Base-by-base conservation (phyloP, 1,284 basidiomycete genomes). In the Moesziomyces sp. region DNA sequence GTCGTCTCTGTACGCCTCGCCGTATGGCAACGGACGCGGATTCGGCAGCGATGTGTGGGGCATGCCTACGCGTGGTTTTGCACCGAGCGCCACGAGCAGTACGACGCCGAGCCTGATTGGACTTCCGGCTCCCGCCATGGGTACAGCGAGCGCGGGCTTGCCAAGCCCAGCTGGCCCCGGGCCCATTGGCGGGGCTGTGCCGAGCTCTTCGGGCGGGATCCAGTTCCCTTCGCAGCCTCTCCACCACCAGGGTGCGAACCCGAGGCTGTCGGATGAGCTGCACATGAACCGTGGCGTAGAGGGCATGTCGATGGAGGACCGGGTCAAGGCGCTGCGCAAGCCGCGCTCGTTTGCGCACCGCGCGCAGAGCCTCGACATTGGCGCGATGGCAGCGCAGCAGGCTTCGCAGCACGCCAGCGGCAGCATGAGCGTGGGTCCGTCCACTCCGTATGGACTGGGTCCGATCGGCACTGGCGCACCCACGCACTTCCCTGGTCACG, bases 31-130 rank as follows among this genome's bases (percentile, higher is more conserved):
- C 44, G 70, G 70, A 43, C 59, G 72, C 43, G 61, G 74, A 19
- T 59, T 79, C 51, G 76, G 69, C 56, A 79, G 78, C 50, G 78
- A 81, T 30, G 80, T 83, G 2, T 83, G 81, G 81, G 81, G 79
- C 11, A 71, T 77, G 16, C 81, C 79, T 10, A 64, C 72, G n/a
- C 73, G 75, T 8, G 59, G 58, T 14, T 67, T 74, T 46, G 55
- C 63, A 14, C 55, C 71, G 3, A 76, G 66, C 59, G 44, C 70
- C 9, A 62, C 57, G 8, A 67, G 59, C 67, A 71, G 59, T 38
- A 46, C 63, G 1, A 50, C 72, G 5, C 66, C 73, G 13, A 75
- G 68, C 57, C 28, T 75, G 49, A 58, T 70, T 11, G 63, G 57
- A 8, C 33, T 70, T 56, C 72, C 67, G 3, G 64, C 70, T 43